Base-by-base conservation (phyloP, 179 eudicot genomes). In the Gypsophila paniculata region DNA sequence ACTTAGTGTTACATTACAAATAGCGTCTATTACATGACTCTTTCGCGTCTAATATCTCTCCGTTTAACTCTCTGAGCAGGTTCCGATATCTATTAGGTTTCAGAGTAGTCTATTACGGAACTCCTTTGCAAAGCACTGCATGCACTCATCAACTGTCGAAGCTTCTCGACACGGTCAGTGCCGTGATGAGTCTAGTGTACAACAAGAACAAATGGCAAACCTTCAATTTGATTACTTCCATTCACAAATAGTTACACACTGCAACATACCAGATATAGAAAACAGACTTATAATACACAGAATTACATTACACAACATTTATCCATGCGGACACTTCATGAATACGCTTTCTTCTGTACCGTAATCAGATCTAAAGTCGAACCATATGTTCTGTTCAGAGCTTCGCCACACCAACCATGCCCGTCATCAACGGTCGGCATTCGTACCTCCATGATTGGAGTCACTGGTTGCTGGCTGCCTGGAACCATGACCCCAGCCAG, bases 351-450 rank as follows among this genome's bases (percentile, higher is more conserved):
- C 78, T 83, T 86, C 64, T 82, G 86, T 75, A 86, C 74, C 4
- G 81, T 69, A 19, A 84, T 76, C 62, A 93, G 73, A 63, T 91
- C 96, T 65, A 89, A 36, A 25, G 76, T 82, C 4, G 93, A 85
- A 6, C 89, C 95, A 52, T 87, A 86, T 61, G 83, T 79, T 32
- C 74, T 72, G 53, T 76, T 48, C 44, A 93, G 80, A 70, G 96
- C 98, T 69, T 87, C 89, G 51, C 88, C 93, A 57, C 93, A 89
- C 95, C 94, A 90, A 0, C 92, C 98, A 74, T 90, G 93, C 2
- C 96, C 95, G 67, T 89, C 95, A 71, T 93, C 96, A 22, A 91
- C 87, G 5, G 86, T 90, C 2, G 96, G 98, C 98, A 93, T 93
- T 72, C 95, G 83, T 12, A 90, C 98, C 78, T 93, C 96, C 88